Conservation (phyloP, 495 filamentous ascomycete genomes). For the Amniculicola lignicola region DNA sequence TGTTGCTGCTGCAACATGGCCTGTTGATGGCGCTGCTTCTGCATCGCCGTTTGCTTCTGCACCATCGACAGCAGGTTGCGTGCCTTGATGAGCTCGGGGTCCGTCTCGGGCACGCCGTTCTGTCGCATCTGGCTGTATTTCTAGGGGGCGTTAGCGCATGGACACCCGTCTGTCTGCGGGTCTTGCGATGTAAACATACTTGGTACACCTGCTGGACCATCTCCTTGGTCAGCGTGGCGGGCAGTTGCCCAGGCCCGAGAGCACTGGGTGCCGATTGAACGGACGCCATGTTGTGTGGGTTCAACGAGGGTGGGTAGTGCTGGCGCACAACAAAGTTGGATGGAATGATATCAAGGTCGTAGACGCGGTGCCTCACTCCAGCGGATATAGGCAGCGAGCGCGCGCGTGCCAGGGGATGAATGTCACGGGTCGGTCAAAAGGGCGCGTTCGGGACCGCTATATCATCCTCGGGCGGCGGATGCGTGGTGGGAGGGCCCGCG, state of each 20-base stretch:
- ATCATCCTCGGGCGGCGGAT: conserved; percentile 25
- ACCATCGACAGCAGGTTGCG: conserved; percentile 63
- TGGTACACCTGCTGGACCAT: conserved; percentile 25
- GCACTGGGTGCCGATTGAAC: conserved; percentile 52
- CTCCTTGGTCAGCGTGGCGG: conserved; percentile 33
- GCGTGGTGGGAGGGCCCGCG: conserved; percentile 19
- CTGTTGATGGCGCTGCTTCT: conserved; percentile 50
- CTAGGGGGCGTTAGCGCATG: conserved; percentile 45
- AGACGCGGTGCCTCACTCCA: background rate
- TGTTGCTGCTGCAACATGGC: conserved; percentile 48
- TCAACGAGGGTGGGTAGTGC: background rate
- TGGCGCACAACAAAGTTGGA: background rate
- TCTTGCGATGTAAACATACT: conserved; percentile 16
- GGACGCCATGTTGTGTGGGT: conserved; percentile 62
- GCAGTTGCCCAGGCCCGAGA: conserved; percentile 24
- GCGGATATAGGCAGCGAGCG: conserved; percentile 9
- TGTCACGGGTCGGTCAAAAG: conserved; percentile 11
- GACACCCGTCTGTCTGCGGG: conserved; percentile 1
- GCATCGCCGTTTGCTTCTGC: conserved; percentile 58
- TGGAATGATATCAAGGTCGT: background rate
- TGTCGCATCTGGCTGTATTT: conserved; percentile 80
- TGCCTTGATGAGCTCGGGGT: conserved; percentile 77
- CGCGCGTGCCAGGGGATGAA: conserved; percentile 14
- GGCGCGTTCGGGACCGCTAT: conserved; percentile 22
- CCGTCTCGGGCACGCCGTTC: conserved; percentile 65